A percentile compares a stretch with the other conserved stretches of the same genome.
phyloP scores from a whole-genome alignment of 495 filamentous ascomycete genomes.

The Tuber indicum region DNA sequence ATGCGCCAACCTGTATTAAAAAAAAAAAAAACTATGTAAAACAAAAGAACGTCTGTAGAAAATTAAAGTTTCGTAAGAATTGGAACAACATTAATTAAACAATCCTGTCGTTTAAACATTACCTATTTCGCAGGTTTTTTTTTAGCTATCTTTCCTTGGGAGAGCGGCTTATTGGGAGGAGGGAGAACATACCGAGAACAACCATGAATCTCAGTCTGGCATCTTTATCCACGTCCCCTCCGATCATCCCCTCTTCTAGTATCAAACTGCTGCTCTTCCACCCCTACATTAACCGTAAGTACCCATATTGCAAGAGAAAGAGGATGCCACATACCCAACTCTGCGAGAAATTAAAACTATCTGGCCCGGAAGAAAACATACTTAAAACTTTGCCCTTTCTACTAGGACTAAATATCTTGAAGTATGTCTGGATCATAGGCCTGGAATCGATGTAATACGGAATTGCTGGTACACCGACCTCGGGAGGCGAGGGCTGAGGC shows the following conservation, averaged over 20 bases:
- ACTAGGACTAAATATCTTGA: constrained; percentile 57
- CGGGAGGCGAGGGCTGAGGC: neutral
- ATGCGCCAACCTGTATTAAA: neutral
- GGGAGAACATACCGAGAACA: constrained; percentile 47
- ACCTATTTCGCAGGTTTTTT: constrained; percentile 10
- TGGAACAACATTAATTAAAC: constrained; percentile 1
- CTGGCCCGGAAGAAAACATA: constrained; percentile 55
- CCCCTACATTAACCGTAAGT: constrained; percentile 31
- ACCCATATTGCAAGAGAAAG: neutral
- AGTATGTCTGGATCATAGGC: constrained; percentile 57
- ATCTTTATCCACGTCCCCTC: constrained; percentile 46
- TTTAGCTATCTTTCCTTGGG: neutral
- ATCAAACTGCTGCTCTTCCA: constrained; percentile 58
- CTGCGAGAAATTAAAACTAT: constrained; percentile 58
- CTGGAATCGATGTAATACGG: constrained; percentile 52
- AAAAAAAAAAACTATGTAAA: neutral
- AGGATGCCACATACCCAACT: constrained; percentile 45
- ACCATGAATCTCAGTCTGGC: constrained; percentile 54
- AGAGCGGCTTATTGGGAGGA: neutral
- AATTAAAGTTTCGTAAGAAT: constrained; percentile 5
- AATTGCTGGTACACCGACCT: constrained; percentile 43
- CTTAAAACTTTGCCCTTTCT: constrained; percentile 54
- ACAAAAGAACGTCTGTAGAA: constrained; percentile 8
- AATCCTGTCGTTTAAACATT: constrained; percentile 16
- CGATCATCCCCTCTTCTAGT: constrained; percentile 49